A percentile compares a stretch with the other conserved stretches of the same genome.
Evolutionary conservation across 257 asterid species (phyloP).

Genomic region (Voacanga thouarsii): DNA sequence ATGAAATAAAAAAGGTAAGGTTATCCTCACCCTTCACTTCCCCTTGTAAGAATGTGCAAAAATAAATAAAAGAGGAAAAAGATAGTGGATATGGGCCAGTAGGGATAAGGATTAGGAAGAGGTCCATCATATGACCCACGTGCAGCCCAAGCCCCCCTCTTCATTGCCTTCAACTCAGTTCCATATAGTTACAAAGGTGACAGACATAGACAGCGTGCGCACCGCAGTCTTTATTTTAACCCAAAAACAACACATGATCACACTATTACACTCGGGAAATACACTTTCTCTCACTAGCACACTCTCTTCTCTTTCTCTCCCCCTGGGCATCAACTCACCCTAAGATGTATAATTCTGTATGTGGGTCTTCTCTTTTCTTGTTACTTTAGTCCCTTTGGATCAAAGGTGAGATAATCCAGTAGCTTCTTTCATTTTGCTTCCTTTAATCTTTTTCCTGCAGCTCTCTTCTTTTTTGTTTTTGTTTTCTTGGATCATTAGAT

Average conservation of each 20-base stretch:
- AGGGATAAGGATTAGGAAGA: not conserved
- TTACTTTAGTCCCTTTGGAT: conserved; percentile 5
- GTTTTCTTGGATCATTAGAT: not conserved
- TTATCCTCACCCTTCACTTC: no score
- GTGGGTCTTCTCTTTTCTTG: conserved; percentile 7
- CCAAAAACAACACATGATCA: not conserved
- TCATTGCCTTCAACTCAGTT: conserved; percentile 2
- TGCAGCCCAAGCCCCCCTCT: conserved; percentile 34
- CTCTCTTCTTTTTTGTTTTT: not conserved
- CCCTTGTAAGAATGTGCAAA: no score
- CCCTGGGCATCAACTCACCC: not conserved
- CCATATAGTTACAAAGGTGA: conserved; percentile 23
- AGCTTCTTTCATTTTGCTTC: not conserved
- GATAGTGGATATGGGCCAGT: not conserved
- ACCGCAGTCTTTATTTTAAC: not conserved
- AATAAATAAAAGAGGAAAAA: no score
- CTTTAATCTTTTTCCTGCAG: not conserved
- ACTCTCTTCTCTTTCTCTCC: not conserved
- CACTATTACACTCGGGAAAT: not conserved
- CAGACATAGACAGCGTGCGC: conserved; percentile 19
- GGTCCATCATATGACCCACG: conserved; percentile 23
- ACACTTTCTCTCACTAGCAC: not conserved
- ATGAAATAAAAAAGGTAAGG: no score
- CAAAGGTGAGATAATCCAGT: conserved; percentile 13
- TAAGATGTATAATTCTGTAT: conserved; percentile 4